These are phyloP conservation scores for Pulchroboletus neoregius DNA, from an alignment of 1,284 basidiomycete genomes.

Conservation along the genomic window DNA sequence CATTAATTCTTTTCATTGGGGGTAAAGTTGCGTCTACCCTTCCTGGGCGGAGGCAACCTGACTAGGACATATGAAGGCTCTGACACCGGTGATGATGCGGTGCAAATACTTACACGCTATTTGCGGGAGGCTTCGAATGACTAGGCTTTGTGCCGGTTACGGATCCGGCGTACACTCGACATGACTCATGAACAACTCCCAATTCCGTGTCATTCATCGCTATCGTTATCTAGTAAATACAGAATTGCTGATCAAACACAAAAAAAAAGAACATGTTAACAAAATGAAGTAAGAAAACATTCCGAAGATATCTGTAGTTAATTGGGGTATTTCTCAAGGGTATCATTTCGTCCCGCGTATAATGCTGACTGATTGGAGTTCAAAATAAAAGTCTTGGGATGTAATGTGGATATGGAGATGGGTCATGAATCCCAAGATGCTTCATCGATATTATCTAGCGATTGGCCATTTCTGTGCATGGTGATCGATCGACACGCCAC, in stretches of 20 bases:
- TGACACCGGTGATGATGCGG: slow-evolving; percentile 4
- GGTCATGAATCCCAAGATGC: slow-evolving; percentile 6
- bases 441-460: not conserved
- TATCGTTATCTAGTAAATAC: slow-evolving; percentile 20
- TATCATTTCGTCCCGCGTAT: slow-evolving; percentile 17
- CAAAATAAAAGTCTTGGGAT: slow-evolving; percentile 1
- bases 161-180: not conserved
- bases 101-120: not conserved
- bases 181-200: slow-evolving; percentile 8
- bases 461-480: slow-evolving; percentile 2
- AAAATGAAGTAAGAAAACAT: slow-evolving; percentile 10
- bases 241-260: not conserved
- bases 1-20: not conserved
- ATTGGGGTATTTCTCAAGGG: slow-evolving; percentile 26
- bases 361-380: not conserved
- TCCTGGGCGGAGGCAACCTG: slow-evolving; percentile 7
- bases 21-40: too few relatives aligned
- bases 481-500: slow-evolving; percentile 26
- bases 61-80: slow-evolving; percentile 7
- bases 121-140: slow-evolving; percentile 10
- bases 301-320: slow-evolving; percentile 5
- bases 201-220: not conserved
- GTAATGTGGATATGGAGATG: slow-evolving; percentile 1
- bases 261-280: not conserved
- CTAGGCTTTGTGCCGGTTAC: slow-evolving; percentile 5